These are phyloP conservation scores for Colletotrichum nymphaeae DNA, from an alignment of 2,329 filamentous ascomycete genomes.

Conservation along the genomic window DNA sequence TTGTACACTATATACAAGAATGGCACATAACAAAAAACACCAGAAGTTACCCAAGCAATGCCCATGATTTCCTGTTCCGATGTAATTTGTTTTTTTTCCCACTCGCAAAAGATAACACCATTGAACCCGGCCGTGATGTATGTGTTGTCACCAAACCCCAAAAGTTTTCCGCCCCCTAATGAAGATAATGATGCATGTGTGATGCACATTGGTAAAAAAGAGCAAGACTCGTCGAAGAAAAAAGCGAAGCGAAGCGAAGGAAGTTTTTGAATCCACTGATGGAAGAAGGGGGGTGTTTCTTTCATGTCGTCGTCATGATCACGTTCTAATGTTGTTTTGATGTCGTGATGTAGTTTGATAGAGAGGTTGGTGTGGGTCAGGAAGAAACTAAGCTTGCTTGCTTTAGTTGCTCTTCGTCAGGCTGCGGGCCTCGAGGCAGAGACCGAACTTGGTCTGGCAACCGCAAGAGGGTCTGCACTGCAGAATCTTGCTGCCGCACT, in stretches of 20 bases:
- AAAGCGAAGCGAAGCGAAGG: slow-evolving; percentile 1
- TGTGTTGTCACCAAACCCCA: slow-evolving; percentile 7
- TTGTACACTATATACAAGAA: slow-evolving; percentile 33
- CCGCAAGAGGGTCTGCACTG: slow-evolving; percentile 47
- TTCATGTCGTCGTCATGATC: slow-evolving; percentile 14
- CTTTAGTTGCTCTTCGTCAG: slow-evolving; percentile 5
- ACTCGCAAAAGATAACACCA: neutral
- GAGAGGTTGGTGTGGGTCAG: neutral
- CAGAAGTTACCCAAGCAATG: slow-evolving; percentile 6
- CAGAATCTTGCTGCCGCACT: slow-evolving; percentile 50
- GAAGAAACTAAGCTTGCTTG: neutral
- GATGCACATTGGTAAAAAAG: neutral
- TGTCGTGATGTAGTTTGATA: neutral
- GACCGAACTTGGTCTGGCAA: slow-evolving; percentile 50
- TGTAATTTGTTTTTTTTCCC: slow-evolving; percentile 4
- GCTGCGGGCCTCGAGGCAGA: slow-evolving; percentile 41
- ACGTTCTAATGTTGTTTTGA: neutral
- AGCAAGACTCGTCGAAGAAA: neutral
- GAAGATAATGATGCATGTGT: neutral
- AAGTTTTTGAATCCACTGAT: neutral
- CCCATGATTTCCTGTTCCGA: slow-evolving; percentile 5
- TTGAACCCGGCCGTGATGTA: slow-evolving; percentile 3
- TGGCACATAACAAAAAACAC: slow-evolving; percentile 6
- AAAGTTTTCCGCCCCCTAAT: neutral
- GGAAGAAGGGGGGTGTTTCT: neutral